A percentile compares a stretch with the other conserved stretches of the same genome.
Conservation (phyloP, 208 protist species). For the Crithidia mellificae region DNA sequence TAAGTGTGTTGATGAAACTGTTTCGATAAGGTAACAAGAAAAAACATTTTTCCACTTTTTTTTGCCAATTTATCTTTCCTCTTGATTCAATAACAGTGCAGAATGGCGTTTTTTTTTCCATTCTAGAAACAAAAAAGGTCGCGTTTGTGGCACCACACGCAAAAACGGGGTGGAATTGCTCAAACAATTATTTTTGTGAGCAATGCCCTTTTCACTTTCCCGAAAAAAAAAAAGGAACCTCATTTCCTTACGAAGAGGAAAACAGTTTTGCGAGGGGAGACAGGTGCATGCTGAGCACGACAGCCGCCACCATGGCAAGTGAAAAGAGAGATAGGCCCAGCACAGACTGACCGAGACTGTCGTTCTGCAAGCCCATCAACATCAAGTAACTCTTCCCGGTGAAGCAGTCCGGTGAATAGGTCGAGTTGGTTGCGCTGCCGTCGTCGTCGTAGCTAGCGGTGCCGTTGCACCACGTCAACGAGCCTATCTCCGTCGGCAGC, state of each 20-base stretch:
- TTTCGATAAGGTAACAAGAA: no score
- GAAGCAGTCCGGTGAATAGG: conserved; percentile 9
- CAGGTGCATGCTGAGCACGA: conserved; percentile 30
- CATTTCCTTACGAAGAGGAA: background rate
- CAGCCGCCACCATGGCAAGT: conserved; percentile 8
- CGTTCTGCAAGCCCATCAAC: conserved; percentile 20
- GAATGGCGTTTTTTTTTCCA: no score
- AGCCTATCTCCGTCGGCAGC: conserved; percentile 32
- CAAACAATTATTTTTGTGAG: no score
- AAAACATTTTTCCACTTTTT: no score
- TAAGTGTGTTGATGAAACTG: no score
- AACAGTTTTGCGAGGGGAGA: conserved; percentile 1
- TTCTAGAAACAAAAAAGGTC: no score
- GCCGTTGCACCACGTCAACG: conserved; percentile 29
- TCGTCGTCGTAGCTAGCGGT: background rate
- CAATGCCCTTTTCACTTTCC: no score
- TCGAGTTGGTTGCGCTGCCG: background rate
- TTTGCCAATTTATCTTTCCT: no score
- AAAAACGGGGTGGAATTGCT: no score
- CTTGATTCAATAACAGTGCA: no score
- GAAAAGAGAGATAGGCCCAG: conserved; percentile 17
- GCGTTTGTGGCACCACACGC: no score
- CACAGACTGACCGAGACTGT: conserved; percentile 14
- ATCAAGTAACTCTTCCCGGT: conserved; percentile 14
- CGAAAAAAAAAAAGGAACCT: no score